phyloP scores from a whole-genome alignment of 768 basidiomycete genomes.

The Russula brevipes region DNA sequence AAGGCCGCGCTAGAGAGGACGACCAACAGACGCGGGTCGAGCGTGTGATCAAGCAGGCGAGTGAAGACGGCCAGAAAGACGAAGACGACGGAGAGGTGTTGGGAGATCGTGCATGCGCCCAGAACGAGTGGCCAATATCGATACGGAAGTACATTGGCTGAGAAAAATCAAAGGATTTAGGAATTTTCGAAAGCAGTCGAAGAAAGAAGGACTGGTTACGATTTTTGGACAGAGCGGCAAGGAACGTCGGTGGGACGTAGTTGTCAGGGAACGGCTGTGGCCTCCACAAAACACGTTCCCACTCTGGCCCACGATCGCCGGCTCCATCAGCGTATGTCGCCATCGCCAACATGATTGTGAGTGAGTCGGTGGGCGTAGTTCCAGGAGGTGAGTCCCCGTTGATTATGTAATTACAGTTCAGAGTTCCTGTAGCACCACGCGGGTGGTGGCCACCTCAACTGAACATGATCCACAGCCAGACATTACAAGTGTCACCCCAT shows the following conservation, averaged over 20 bases:
- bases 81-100: slow-evolving; percentile 77
- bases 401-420: too few relatives aligned
- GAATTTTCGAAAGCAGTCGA: slow-evolving; percentile 10
- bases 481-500: too few relatives aligned
- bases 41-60: slow-evolving; percentile 52
- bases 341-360: background rate
- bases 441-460: too few relatives aligned
- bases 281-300: slow-evolving; percentile 81
- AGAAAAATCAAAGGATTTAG: background rate
- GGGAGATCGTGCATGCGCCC: slow-evolving; percentile 70
- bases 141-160: slow-evolving; percentile 79
- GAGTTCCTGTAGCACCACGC: too few relatives aligned
- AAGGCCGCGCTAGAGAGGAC: slow-evolving; percentile 59
- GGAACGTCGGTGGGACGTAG: slow-evolving; percentile 74
- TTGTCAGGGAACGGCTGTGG: slow-evolving; percentile 75
- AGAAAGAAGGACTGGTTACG: slow-evolving; percentile 38
- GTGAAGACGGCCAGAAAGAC: slow-evolving; percentile 79
- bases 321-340: background rate
- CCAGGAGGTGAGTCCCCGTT: too few relatives aligned
- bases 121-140: slow-evolving; percentile 69
- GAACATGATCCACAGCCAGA: too few relatives aligned
- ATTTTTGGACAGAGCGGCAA: slow-evolving; percentile 73
- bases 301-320: slow-evolving; percentile 30
- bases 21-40: slow-evolving; percentile 68
- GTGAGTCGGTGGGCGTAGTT: too few relatives aligned